A percentile compares a stretch with the other conserved stretches of the same genome.
Conservation (phyloP, 805 yeast genomes). For the Pichia manshurica region DNA sequence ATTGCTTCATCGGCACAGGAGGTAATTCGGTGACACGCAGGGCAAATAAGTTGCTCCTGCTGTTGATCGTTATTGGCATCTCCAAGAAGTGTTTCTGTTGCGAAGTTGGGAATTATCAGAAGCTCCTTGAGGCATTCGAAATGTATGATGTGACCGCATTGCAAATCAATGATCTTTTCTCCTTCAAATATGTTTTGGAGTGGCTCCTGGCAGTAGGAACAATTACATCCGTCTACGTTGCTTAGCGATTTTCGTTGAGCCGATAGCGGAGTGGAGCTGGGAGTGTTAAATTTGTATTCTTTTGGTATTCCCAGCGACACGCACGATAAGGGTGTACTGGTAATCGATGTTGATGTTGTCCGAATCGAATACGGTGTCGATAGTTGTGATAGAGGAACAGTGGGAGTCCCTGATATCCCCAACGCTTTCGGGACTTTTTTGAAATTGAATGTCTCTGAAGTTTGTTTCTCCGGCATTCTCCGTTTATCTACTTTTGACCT, state of each 20-base stretch:
- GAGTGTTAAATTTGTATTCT: background rate
- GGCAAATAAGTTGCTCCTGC: conserved; percentile 14
- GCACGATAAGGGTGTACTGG: conserved; percentile 1
- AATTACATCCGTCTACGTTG: conserved; percentile 15
- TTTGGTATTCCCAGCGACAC: background rate
- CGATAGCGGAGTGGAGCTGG: background rate
- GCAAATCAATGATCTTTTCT: conserved; percentile 37
- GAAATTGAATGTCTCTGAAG: background rate
- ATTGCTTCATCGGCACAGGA: conserved; percentile 3
- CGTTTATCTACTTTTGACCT: background rate
- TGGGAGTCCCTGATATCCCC: conserved; percentile 9
- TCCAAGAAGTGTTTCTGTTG: background rate
- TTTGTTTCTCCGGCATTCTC: background rate
- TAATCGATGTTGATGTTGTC: conserved; percentile 2
- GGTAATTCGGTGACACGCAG: conserved; percentile 8
- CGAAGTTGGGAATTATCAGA: background rate
- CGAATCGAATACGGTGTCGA: conserved; percentile 8
- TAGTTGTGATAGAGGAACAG: background rate
- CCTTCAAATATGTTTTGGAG: conserved; percentile 35
- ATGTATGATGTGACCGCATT: conserved; percentile 42
- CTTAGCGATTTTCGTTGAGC: background rate
- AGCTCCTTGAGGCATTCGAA: conserved; percentile 36
- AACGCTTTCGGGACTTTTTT: conserved; percentile 7
- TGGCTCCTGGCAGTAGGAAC: conserved; percentile 42
- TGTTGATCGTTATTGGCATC: background rate